Evolutionary conservation across 805 yeast species (phyloP).

Genomic region (Blastobotrys robertii): DNA sequence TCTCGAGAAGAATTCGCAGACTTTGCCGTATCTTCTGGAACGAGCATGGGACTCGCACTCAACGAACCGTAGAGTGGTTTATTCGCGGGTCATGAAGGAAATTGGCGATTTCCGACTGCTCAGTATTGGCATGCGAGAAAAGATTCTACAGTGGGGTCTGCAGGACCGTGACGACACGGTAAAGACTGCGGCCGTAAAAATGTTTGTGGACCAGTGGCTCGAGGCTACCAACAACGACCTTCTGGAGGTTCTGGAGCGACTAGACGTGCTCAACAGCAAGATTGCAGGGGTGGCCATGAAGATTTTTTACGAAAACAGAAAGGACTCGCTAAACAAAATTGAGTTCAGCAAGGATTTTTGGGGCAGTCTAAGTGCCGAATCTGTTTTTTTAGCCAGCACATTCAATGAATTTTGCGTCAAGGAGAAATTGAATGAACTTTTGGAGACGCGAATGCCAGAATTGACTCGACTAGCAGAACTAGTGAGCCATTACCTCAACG

Average conservation of each 20-base stretch:
- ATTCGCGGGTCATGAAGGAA: constrained; percentile 54
- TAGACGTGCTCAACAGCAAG: constrained; percentile 59
- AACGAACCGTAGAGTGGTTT: constrained; percentile 63
- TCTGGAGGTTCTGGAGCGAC: constrained; percentile 55
- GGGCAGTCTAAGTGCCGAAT: constrained; percentile 62
- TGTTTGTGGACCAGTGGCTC: constrained; percentile 69
- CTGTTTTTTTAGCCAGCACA: constrained; percentile 59
- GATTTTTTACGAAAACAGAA: constrained; percentile 49
- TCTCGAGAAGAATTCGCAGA: constrained; percentile 43
- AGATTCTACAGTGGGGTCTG: constrained; percentile 72
- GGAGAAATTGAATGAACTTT: constrained; percentile 39
- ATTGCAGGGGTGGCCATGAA: constrained; percentile 61
- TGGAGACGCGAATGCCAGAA: constrained; percentile 72
- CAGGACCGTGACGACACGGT: constrained; percentile 77
- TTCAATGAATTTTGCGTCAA: constrained; percentile 57
- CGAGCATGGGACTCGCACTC: constrained; percentile 76
- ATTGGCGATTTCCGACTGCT: constrained; percentile 54
- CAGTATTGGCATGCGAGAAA: constrained; percentile 48
- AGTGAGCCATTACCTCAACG: constrained; percentile 45
- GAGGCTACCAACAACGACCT: constrained; percentile 58
- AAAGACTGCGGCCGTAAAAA: constrained; percentile 54
- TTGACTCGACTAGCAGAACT: constrained; percentile 58
- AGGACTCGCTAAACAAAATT: constrained; percentile 52
- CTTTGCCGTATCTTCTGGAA: constrained; percentile 54
- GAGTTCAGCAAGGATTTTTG: constrained; percentile 59